phyloP scores from a whole-genome alignment of 805 yeast genomes.

The Yarrowia sp. region DNA sequence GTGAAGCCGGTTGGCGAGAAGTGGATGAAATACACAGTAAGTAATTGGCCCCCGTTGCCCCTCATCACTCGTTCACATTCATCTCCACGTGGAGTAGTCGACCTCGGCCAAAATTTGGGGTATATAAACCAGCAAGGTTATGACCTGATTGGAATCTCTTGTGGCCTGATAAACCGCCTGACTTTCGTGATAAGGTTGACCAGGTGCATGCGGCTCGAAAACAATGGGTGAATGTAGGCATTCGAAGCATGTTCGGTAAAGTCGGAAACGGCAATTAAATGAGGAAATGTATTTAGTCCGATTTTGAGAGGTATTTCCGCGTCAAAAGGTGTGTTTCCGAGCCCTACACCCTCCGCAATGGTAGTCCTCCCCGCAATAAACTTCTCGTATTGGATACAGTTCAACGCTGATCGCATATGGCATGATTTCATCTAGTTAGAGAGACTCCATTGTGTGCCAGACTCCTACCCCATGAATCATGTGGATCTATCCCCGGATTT shows the following conservation, averaged over 20 bases:
- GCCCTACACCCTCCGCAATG: too few species aligned
- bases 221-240: too few species aligned
- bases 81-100: neutral
- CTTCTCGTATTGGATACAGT: slow-evolving; percentile 30
- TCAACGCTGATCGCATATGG: slow-evolving; percentile 29
- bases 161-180: slow-evolving; percentile 38
- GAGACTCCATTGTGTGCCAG: neutral
- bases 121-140: slow-evolving; percentile 27
- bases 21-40: too few species aligned
- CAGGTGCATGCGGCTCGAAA: slow-evolving; percentile 9
- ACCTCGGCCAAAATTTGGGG: slow-evolving; percentile 31
- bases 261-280: too few species aligned
- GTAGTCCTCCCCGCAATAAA: too few species aligned
- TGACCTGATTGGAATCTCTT: slow-evolving; percentile 16
- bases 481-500: slow-evolving; percentile 28
- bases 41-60: too few species aligned
- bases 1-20: too few species aligned
- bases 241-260: too few species aligned
- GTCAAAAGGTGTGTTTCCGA: too few species aligned
- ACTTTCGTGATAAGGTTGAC: slow-evolving; percentile 23
- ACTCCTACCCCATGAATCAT: neutral
- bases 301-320: too few species aligned
- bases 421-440: neutral
- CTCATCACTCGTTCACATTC: too few species aligned
- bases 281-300: too few species aligned